Evolutionary conservation across 495 filamentous ascomycete species (phyloP).

Genomic region (Usnea hakonensis): DNA sequence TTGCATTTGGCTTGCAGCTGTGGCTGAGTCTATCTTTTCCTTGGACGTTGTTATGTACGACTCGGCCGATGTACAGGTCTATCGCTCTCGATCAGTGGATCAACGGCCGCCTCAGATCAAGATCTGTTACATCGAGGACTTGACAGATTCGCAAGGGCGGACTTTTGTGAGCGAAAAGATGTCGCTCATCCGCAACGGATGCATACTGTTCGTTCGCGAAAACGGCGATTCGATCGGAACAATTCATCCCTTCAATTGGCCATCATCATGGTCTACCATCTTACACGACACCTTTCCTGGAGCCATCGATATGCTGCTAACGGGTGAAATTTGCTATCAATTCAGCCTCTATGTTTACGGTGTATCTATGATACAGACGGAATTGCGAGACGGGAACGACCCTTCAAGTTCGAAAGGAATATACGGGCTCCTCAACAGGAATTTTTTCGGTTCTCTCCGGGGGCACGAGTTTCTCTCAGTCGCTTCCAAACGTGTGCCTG

Average conservation of each 20-base stretch:
- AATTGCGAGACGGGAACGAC: not conserved
- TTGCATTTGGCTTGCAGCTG: slow-evolving; percentile 16
- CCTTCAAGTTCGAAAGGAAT: too few relatives aligned
- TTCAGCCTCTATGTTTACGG: not conserved
- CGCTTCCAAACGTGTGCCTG: slow-evolving; percentile 4
- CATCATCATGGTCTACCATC: slow-evolving; percentile 6
- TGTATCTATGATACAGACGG: not conserved
- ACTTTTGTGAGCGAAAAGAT: not conserved
- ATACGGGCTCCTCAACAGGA: not conserved
- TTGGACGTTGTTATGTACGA: slow-evolving; percentile 6
- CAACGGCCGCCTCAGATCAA: not conserved
- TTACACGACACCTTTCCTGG: slow-evolving; percentile 4
- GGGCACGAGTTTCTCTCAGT: not conserved
- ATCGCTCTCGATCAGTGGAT: not conserved
- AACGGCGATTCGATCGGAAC: not conserved
- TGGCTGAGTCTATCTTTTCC: slow-evolving; percentile 13
- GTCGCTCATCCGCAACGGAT: not conserved
- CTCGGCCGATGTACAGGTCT: not conserved
- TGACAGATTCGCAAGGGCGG: not conserved
- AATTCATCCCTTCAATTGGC: not conserved
- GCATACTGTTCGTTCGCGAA: slow-evolving; percentile 1
- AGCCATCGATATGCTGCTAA: not conserved
- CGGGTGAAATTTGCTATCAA: not conserved
- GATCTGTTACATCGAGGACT: not conserved
- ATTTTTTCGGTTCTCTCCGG: not conserved